Percentiles rank a stretch among this genome's conserved stretches.
phyloP scores from a whole-genome alignment of 2,329 filamentous ascomycete species.

The Alternaria panax region DNA sequence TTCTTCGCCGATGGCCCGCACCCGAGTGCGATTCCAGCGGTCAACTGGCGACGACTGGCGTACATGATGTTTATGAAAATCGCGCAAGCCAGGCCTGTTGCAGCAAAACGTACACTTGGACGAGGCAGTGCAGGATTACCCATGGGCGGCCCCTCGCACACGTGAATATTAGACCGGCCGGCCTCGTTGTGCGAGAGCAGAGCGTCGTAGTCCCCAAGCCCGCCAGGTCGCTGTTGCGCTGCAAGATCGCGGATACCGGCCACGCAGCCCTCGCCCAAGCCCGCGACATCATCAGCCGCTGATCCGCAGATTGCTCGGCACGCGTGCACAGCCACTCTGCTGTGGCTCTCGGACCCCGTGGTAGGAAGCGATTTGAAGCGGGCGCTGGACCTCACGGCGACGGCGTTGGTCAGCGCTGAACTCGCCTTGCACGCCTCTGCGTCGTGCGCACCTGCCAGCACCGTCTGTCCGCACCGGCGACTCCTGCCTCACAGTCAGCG shows the following conservation, averaged over 20 bases:
- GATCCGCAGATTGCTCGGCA: slow-evolving; percentile 7
- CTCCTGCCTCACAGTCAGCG: slow-evolving; percentile 26
- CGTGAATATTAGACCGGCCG: slow-evolving; percentile 10
- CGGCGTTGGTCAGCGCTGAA: slow-evolving; percentile 21
- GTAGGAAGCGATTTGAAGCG: slow-evolving; percentile 8
- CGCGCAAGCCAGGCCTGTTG: slow-evolving; percentile 19
- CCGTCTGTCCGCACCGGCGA: slow-evolving; percentile 6
- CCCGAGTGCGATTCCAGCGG: slow-evolving; percentile 9
- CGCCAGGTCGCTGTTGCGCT: slow-evolving; percentile 4
- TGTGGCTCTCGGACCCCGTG: slow-evolving; percentile 12
- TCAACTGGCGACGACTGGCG: slow-evolving; percentile 19
- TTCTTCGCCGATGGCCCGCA: slow-evolving; percentile 1
- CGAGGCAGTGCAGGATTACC: slow-evolving; percentile 16
- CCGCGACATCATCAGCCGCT: slow-evolving; percentile 13
- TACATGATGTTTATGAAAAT: slow-evolving; percentile 18
- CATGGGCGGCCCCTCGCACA: slow-evolving; percentile 16
- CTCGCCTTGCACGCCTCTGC: neutral
- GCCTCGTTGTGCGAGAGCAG: neutral
- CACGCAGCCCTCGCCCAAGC: slow-evolving; percentile 3
- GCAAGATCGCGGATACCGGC: slow-evolving; percentile 6
- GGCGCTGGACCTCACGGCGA: neutral
- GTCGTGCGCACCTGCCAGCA: slow-evolving; percentile 6
- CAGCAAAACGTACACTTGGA: slow-evolving; percentile 15
- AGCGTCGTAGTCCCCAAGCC: neutral
- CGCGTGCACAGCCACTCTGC: slow-evolving; percentile 14